Percentiles rank a stretch among this genome's conserved stretches.
phyloP scores from a whole-genome alignment of 148 eudicot genomes.

The Arctostaphylos glauca region DNA sequence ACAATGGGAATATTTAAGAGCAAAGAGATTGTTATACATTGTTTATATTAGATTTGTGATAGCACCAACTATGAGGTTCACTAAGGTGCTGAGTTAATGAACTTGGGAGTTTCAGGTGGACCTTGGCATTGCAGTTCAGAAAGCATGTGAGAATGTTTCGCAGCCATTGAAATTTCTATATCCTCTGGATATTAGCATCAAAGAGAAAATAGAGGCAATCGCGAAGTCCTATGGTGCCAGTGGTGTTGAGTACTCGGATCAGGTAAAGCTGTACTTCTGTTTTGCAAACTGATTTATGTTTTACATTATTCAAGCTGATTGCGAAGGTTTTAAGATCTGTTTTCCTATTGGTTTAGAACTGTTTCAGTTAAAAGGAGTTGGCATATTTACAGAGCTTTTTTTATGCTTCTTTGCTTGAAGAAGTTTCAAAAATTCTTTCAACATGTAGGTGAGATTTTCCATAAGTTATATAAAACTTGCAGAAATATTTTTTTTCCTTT shows the following conservation, averaged over 20 bases:
- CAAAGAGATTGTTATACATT: background rate
- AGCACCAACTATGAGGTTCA: background rate
- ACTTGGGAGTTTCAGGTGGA: slow-evolving; percentile 55
- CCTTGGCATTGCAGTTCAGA: slow-evolving; percentile 94
- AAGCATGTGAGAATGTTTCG: slow-evolving; percentile 79
- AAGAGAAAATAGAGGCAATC: slow-evolving; percentile 97
- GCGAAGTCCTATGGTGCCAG: slow-evolving; percentile 97
- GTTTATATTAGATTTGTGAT: background rate
- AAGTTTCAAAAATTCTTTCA: background rate
- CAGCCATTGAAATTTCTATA: slow-evolving; percentile 82
- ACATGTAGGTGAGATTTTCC: background rate
- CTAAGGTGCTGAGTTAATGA: slow-evolving; percentile 7
- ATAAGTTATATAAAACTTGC: background rate
- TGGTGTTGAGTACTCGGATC: slow-evolving; percentile 91
- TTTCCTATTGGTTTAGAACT: background rate
- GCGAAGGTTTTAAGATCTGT: background rate
- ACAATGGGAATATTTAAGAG: background rate
- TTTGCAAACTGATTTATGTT: background rate
- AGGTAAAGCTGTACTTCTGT: slow-evolving; percentile 41
- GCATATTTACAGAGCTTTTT: background rate
- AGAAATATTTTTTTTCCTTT: background rate
- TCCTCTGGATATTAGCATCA: slow-evolving; percentile 80
- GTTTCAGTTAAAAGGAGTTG: background rate
- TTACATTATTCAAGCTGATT: background rate
- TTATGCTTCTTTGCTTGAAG: background rate